Conservation (phyloP, 306 rosid species). For the apple (Malus domestica) region DNA sequence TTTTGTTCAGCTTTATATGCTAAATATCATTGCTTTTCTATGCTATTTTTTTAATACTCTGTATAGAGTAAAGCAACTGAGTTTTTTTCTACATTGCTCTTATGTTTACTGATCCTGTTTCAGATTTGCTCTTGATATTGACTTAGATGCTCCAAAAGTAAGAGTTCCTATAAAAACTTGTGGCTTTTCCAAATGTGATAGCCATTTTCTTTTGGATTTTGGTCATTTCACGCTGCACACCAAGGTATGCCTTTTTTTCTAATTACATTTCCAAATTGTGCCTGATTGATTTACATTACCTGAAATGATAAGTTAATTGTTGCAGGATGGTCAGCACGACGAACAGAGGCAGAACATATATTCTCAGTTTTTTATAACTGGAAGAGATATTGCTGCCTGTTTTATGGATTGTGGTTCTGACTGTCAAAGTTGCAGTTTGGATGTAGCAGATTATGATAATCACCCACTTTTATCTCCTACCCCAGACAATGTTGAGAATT, state of each 20-base stretch:
- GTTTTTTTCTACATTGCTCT: constrained; percentile 6
- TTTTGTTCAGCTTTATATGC: not conserved
- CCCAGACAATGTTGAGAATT: constrained; percentile 29
- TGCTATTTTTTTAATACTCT: not conserved
- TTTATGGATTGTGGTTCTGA: constrained; percentile 76
- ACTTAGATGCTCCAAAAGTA: constrained; percentile 96
- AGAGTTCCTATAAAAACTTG: constrained; percentile 72
- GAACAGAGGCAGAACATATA: constrained; percentile 65
- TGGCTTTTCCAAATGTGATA: constrained; percentile 61
- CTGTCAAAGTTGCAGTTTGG: constrained; percentile 44
- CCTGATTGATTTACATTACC: constrained; percentile 16
- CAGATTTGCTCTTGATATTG: constrained; percentile 96
- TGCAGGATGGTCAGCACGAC: constrained; percentile 65
- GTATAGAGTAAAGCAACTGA: not conserved
- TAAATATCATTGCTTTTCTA: not conserved
- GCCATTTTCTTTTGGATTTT: constrained; percentile 88
- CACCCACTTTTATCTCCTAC: constrained; percentile 28
- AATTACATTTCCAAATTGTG: constrained; percentile 12
- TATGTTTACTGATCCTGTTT: constrained; percentile 25
- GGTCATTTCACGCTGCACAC: constrained; percentile 92
- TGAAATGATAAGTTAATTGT: constrained; percentile 18
- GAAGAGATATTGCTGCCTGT: constrained; percentile 92
- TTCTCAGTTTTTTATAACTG: constrained; percentile 74
- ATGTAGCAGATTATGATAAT: constrained; percentile 30
- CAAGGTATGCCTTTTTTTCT: constrained; percentile 40